A percentile compares a stretch with the other conserved stretches of the same genome.
phyloP scores from a whole-genome alignment of 257 asterid genomes.

The Lycium ferocissimum region DNA sequence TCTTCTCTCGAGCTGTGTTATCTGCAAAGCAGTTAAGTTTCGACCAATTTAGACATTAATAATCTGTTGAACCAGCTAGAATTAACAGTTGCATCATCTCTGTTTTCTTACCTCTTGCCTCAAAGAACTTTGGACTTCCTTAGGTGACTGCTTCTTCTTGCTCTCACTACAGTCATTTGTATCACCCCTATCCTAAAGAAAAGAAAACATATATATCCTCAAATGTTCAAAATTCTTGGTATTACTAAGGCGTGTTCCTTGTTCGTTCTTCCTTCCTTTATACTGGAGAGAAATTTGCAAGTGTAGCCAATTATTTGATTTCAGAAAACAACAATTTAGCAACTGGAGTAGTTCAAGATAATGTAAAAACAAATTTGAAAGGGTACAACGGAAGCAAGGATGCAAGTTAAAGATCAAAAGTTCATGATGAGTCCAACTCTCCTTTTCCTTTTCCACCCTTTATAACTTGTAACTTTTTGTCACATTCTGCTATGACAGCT shows the following conservation, averaged over 20 bases:
- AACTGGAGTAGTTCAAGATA: not conserved
- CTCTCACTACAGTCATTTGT: constrained; percentile 41
- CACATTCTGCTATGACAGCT: not conserved
- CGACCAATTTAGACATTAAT: not conserved
- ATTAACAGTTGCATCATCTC: constrained; percentile 12
- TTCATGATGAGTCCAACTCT: not conserved
- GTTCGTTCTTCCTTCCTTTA: not conserved
- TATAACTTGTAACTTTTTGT: not conserved
- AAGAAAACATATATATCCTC: constrained; percentile 9
- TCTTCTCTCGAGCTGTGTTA: constrained; percentile 72
- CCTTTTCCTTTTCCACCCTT: not conserved
- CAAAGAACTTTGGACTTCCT: constrained; percentile 63
- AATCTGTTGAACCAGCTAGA: constrained; percentile 1
- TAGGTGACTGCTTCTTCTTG: constrained; percentile 56
- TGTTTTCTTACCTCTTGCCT: constrained; percentile 70
- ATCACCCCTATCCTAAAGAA: constrained; percentile 54
- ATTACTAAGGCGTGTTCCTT: not conserved
- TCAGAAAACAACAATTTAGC: not conserved
- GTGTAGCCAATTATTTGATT: not conserved
- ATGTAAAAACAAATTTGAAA: not conserved
- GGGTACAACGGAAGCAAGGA: not conserved
- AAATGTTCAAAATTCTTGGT: not conserved
- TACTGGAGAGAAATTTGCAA: not conserved
- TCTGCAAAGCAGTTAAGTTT: constrained; percentile 45
- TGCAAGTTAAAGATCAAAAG: not conserved